Base-by-base conservation (phyloP, 1,284 basidiomycete species). In the Tremellales sp. region DNA sequence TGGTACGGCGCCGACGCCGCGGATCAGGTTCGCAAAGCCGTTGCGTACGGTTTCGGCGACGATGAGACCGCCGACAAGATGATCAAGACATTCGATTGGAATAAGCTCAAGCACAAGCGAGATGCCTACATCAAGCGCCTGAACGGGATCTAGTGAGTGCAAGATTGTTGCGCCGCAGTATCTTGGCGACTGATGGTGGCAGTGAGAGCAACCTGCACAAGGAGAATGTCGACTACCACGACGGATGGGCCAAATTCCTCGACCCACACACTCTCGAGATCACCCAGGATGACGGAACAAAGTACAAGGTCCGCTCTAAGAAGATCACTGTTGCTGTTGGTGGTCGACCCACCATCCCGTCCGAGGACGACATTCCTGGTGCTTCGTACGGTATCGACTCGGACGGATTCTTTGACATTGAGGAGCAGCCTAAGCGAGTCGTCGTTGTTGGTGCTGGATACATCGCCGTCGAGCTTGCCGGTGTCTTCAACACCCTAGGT, bases 1-100 rank as follows among this genome's bases (percentile, higher is more conserved):
- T 98, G 96, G 96, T 89, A 98, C 69, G 92, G 94, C 27, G 91
- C 96, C 46, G 94, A 97, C 74, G 77, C 92, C 47, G 83, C 86
- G 36, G 92, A 94, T 64, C 87, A 86, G 65, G 77, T 96, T 41
- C 80, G 81, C 43, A 83, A 87, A 53, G 77, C 79, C 52, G 81
- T 84, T 21, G 75, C 81, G 27, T 98, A 96, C 76, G 86, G 90
- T 51, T 91, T 94, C 46, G 75, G 74, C 24, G 77, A 79, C 55
- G 74, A 74, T 15, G 75, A 61, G 29, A 66, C 64, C 33, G 73
- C 72, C 67, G 62, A 80, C 46, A 74, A 77, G 43, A 72, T 77
- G 40, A 79, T 81, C 33, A 62, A 58, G 36, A 80, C 84, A 51
- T 94, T 98, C 70, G 80, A 89, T 77, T 99, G 94, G 96, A 78